Percentiles rank a stretch among this genome's conserved stretches.
phyloP scores from a whole-genome alignment of 1,139 yeast genomes.

The Magnusiomyces suaveolens region DNA sequence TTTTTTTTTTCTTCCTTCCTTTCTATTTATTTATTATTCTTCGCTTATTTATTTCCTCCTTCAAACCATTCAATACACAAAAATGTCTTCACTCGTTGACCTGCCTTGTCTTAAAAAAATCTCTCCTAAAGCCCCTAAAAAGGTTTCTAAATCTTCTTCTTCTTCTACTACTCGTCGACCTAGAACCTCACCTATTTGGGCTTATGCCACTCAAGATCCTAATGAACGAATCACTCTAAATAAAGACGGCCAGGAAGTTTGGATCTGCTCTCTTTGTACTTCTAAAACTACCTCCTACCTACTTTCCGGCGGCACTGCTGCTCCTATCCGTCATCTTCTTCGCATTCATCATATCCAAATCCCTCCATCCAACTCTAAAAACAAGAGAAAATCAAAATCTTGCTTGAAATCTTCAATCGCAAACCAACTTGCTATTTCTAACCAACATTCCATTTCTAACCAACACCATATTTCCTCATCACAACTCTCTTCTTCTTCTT shows the following conservation, averaged over 20 bases:
- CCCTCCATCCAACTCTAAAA: not conserved
- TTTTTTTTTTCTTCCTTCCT: too few species aligned
- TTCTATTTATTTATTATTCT: too few species aligned
- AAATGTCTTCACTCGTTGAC: too few species aligned
- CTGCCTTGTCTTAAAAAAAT: not conserved
- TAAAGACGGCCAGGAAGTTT: conserved; percentile 14
- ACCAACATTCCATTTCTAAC: too few species aligned
- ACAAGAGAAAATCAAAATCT: not conserved
- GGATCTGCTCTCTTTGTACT: conserved; percentile 14
- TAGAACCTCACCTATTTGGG: conserved; percentile 15
- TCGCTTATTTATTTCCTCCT: too few species aligned
- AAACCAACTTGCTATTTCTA: too few species aligned
- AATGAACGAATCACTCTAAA: conserved; percentile 13
- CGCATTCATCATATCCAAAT: conserved; percentile 12
- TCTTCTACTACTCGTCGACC: conserved; percentile 14
- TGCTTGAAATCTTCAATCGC: too few species aligned
- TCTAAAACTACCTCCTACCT: conserved; percentile 14
- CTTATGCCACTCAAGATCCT: conserved; percentile 14
- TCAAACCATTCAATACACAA: too few species aligned
- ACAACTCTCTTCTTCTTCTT: too few species aligned
- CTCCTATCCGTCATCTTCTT: conserved; percentile 14
- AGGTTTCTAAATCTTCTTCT: not conserved
- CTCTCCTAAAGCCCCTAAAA: not conserved
- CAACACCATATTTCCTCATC: too few species aligned
- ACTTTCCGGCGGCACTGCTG: conserved; percentile 16